Conservation (phyloP, 768 basidiomycete species). For the Sporobolomyces phaffii region DNA sequence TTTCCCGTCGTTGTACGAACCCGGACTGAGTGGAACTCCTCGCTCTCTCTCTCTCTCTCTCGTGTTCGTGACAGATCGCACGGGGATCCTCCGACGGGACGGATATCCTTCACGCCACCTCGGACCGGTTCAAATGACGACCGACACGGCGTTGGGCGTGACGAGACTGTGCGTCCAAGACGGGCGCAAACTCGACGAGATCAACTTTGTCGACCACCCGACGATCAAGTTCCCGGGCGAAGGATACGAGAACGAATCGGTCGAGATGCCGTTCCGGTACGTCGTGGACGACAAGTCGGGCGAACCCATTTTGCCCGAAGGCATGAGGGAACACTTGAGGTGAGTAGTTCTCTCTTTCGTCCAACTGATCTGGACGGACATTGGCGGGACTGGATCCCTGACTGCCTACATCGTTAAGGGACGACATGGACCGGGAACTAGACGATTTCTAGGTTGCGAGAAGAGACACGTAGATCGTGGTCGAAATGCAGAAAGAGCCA, state of each 20-base stretch:
- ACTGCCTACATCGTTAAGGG: not conserved
- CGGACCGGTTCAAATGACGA: conserved; percentile 92
- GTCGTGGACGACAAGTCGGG: conserved; percentile 52
- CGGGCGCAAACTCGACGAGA: conserved; percentile 61
- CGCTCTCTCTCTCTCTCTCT: not conserved
- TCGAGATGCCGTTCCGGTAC: conserved; percentile 97
- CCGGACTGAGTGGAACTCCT: too few relatives aligned
- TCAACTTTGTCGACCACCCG: conserved; percentile 69
- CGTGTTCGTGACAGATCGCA: conserved; percentile 57
- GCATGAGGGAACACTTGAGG: conserved; percentile 79
- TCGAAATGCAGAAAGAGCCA: too few relatives aligned
- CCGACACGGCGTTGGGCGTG: conserved; percentile 90
- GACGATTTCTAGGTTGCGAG: conserved; percentile 22
- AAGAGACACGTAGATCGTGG: too few relatives aligned
- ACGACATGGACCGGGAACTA: conserved; percentile 33
- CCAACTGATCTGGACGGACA: too few relatives aligned
- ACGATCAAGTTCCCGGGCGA: conserved; percentile 64
- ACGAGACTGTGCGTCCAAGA: conserved; percentile 76
- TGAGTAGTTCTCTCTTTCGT: conserved; percentile 5
- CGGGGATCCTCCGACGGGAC: conserved; percentile 72
- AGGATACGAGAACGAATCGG: conserved; percentile 68
- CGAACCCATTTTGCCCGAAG: conserved; percentile 73
- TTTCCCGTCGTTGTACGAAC: too few relatives aligned
- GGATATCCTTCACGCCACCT: conserved; percentile 84
- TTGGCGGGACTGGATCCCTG: too few relatives aligned